A percentile compares a stretch with the other conserved stretches of the same genome.
phyloP scores from a whole-genome alignment of 106 monocot species.

The Chionographis japonica region DNA sequence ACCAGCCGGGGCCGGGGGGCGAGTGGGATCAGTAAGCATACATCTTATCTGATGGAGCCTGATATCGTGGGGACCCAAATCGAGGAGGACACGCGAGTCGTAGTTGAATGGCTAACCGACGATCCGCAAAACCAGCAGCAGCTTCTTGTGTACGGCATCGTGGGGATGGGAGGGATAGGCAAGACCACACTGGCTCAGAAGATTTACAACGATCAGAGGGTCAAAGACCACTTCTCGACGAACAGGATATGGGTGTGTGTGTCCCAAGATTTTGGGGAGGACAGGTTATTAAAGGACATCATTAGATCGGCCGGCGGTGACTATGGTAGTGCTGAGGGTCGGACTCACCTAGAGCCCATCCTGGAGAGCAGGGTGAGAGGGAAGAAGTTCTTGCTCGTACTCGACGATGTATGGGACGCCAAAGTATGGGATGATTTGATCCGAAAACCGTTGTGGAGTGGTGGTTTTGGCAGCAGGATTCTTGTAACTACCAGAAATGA shows the following conservation, averaged over 20 bases:
- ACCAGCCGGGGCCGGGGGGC: no score
- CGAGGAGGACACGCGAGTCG: no score
- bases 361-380: conserved; percentile 1
- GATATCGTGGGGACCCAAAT: no score
- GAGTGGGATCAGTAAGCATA: no score
- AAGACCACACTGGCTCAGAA: conserved; percentile 47
- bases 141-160: conserved; percentile 14
- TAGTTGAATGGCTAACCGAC: background rate
- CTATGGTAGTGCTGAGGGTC: background rate
- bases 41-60: no score
- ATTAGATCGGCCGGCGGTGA: conserved; percentile 12
- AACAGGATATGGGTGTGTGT: conserved; percentile 23
- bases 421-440: conserved; percentile 26
- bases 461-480: conserved; percentile 14
- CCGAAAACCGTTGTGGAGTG: conserved; percentile 5
- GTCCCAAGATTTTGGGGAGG: conserved; percentile 11
- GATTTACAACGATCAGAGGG: conserved; percentile 19
- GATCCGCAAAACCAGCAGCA: conserved; percentile 2
- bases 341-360: conserved; percentile 6
- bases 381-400: conserved; percentile 16
- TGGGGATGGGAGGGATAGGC: conserved; percentile 45
- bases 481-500: conserved; percentile 29
- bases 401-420: conserved; percentile 26
- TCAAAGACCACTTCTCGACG: conserved; percentile 16
- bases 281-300: conserved; percentile 18